phyloP scores from a whole-genome alignment of 73 alveolate species.

The Breviolum minutum region DNA sequence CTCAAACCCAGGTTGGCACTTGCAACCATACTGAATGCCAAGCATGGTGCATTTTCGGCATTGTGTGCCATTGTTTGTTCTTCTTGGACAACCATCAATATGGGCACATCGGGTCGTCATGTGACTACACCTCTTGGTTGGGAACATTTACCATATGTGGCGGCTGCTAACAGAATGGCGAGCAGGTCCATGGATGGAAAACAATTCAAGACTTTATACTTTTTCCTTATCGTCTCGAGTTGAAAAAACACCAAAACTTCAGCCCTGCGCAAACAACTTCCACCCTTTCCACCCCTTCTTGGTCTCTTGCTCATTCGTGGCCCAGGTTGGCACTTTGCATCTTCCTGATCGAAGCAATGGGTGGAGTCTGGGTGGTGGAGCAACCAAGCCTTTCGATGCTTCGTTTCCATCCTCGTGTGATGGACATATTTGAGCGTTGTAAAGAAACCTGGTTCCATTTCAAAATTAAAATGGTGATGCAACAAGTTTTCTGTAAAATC shows the following conservation, averaged over 20 bases:
- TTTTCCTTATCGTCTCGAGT: background rate
- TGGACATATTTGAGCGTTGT: background rate
- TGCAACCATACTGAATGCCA: background rate
- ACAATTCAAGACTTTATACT: background rate
- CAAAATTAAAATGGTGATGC: no score
- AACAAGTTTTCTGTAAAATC: no score
- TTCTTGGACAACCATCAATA: background rate
- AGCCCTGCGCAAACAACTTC: background rate
- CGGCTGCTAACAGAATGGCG: background rate
- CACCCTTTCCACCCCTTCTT: background rate
- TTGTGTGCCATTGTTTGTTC: background rate
- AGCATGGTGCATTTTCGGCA: background rate
- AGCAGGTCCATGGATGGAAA: background rate
- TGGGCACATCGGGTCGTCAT: conserved; percentile 16
- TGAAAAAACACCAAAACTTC: background rate
- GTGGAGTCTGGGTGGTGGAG: conserved; percentile 3
- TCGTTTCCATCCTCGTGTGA: background rate
- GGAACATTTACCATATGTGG: background rate
- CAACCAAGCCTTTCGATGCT: background rate
- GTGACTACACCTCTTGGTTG: background rate
- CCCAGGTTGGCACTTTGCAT: conserved; percentile 3
- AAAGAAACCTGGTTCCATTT: background rate
- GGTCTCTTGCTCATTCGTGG: no score
- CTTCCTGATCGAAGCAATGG: background rate
- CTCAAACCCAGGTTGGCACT: conserved; percentile 12